phyloP scores from a whole-genome alignment of 257 asterid species.

The Lycium barbarum region DNA sequence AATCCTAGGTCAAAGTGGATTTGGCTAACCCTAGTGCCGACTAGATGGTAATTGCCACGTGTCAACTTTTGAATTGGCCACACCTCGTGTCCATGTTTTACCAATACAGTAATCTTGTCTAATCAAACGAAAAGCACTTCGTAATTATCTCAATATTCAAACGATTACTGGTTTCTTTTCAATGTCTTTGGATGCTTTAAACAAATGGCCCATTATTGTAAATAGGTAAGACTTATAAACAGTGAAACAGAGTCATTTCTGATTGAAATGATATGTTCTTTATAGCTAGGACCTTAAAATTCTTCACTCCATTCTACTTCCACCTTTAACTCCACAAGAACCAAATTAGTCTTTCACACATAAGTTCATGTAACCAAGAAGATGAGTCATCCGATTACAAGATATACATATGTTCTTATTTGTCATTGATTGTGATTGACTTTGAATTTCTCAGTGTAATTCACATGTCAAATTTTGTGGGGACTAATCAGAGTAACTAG shows the following conservation, averaged over 20 bases:
- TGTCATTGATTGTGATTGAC: not conserved
- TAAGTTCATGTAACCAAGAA: not conserved
- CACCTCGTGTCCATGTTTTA: too few species aligned
- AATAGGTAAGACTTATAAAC: conserved; percentile 19
- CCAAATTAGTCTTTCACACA: not conserved
- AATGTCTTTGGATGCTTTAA: not conserved
- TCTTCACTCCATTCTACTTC: not conserved
- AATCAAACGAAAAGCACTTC: conserved; percentile 6
- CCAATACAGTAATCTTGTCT: not conserved
- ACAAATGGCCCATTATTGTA: not conserved
- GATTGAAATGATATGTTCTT: not conserved
- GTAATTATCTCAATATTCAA: not conserved
- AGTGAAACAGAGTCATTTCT: conserved; percentile 23
- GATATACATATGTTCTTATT: not conserved
- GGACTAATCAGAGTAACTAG: not conserved
- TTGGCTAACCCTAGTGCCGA: too few species aligned
- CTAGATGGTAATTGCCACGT: too few species aligned
- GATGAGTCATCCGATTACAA: not conserved
- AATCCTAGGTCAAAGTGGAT: too few species aligned
- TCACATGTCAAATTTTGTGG: not conserved
- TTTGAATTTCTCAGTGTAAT: not conserved
- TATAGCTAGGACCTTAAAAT: not conserved
- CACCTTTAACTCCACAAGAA: conserved; percentile 18
- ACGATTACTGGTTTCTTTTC: not conserved
- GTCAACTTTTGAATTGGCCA: too few species aligned